phyloP scores from a whole-genome alignment of 306 rosid genomes.

The Argentina anserina region DNA sequence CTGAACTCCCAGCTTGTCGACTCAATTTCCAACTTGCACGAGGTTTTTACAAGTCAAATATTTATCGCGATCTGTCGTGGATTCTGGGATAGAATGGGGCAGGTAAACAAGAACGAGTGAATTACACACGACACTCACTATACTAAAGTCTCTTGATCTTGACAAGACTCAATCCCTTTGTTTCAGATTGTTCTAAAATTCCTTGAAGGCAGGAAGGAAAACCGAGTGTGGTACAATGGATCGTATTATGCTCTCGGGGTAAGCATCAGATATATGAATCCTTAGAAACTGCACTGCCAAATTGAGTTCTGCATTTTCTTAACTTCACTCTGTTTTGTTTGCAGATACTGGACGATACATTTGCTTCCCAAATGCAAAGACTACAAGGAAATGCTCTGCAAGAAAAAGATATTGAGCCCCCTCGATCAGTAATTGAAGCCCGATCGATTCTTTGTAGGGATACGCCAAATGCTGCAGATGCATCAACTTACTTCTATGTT shows the following conservation, averaged over 20 bases:
- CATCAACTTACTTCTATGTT: conserved; percentile 57
- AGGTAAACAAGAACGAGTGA: conserved; percentile 45
- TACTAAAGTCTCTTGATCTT: conserved; percentile 10
- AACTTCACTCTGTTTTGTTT: conserved; percentile 17
- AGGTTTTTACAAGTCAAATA: conserved; percentile 72
- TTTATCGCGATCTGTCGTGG: conserved; percentile 81
- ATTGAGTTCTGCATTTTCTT: not conserved
- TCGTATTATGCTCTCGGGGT: conserved; percentile 97
- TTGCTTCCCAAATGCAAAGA: conserved; percentile 96
- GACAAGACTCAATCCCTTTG: conserved; percentile 11
- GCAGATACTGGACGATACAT: conserved; percentile 88
- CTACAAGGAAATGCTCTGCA: conserved; percentile 83
- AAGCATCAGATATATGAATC: conserved; percentile 20
- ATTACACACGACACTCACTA: not conserved
- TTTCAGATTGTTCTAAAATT: conserved; percentile 71
- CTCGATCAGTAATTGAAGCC: conserved; percentile 90
- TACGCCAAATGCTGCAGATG: conserved; percentile 56
- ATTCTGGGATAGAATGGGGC: conserved; percentile 93
- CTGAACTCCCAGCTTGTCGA: conserved; percentile 72
- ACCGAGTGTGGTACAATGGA: conserved; percentile 82
- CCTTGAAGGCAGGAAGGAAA: conserved; percentile 95
- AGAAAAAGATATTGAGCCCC: conserved; percentile 89
- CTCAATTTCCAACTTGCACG: conserved; percentile 82
- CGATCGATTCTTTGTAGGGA: conserved; percentile 88
- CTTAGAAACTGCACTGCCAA: not conserved